These are phyloP conservation scores for Pestalotiopsis sp. DNA, from an alignment of 2,329 filamentous ascomycete species.

Conservation along the genomic window DNA sequence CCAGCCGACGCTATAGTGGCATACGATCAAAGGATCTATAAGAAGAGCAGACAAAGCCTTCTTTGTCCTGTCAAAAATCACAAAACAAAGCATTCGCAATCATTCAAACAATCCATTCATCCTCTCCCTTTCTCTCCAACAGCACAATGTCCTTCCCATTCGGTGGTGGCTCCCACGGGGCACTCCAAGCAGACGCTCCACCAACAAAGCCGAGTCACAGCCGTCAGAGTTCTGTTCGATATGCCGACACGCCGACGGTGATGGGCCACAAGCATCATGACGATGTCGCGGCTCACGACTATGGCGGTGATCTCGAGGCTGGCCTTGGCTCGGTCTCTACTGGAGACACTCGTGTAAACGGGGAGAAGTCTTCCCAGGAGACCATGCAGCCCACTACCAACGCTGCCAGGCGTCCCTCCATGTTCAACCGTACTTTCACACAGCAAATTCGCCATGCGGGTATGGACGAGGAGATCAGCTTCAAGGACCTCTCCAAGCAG, in stretches of 20 bases:
- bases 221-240: background rate
- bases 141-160: background rate
- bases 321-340: background rate
- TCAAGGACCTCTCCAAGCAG: background rate
- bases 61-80: background rate
- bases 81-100: background rate
- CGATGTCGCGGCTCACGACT: background rate
- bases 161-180: background rate
- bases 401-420: background rate
- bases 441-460: constrained; percentile 2
- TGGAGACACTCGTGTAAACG: background rate
- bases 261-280: background rate
- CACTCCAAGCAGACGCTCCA: background rate
- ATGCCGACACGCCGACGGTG: background rate
- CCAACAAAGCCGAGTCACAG: background rate
- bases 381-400: background rate
- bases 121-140: background rate
- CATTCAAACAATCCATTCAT: background rate
- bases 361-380: background rate
- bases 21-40: background rate
- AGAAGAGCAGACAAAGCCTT: background rate
- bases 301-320: background rate
- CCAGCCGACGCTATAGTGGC: background rate
- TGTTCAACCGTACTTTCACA: constrained; percentile 7
- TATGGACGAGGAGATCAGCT: background rate